Evolutionary conservation across 345 rosid genomes (phyloP).

Genomic region (Gossypium longicalyx): DNA sequence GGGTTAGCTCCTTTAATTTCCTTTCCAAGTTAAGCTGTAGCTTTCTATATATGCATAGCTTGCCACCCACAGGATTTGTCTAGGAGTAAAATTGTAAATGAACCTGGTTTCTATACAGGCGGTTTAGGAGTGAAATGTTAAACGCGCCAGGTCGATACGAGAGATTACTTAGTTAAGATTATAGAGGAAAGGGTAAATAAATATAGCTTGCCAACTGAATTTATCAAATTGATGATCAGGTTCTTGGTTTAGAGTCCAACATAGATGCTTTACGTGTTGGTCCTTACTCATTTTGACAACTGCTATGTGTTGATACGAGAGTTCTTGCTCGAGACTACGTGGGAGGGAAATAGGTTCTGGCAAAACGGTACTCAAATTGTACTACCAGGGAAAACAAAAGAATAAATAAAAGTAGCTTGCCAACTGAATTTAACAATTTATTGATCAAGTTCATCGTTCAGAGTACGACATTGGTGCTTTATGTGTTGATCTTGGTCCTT

Average conservation of each 20-base stretch:
- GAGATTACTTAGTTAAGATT: neutral
- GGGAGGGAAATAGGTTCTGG: neutral
- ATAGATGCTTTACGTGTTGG: neutral
- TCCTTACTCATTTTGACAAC: no score
- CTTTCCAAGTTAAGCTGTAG: neutral
- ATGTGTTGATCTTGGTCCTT: neutral
- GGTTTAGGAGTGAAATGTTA: neutral
- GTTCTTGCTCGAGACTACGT: neutral
- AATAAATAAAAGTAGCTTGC: no score
- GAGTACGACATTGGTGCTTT: neutral
- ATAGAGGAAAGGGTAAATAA: no score
- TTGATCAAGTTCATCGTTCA: neutral
- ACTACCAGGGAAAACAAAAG: neutral
- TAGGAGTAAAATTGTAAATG: neutral
- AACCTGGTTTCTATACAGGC: neutral
- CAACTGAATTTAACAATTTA: neutral
- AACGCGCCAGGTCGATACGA: no score
- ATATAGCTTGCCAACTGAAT: no score
- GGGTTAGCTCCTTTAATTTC: conserved; percentile 29
- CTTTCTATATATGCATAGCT: neutral
- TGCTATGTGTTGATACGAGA: neutral
- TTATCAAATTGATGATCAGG: neutral
- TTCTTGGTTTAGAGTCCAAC: neutral
- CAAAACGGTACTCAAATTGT: neutral
- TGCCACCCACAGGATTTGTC: neutral